These are phyloP conservation scores for Botryobasidium botryosum DNA, from an alignment of 768 basidiomycete species.

Conservation along the genomic window DNA sequence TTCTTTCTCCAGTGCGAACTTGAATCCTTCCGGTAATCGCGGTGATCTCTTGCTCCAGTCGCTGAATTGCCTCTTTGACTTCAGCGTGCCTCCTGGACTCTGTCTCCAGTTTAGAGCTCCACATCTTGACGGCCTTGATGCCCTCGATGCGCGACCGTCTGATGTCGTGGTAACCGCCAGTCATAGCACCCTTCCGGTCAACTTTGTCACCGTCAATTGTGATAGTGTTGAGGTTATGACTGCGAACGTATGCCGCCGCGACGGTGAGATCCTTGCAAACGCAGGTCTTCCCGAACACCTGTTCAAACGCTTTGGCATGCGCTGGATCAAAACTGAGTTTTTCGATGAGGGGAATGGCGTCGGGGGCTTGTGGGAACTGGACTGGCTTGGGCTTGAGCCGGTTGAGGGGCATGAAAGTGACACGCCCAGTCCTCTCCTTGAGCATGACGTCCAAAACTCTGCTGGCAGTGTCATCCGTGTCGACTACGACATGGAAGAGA, in stretches of 20 bases:
- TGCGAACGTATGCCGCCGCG: conserved; percentile 87
- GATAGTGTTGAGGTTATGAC: conserved; percentile 90
- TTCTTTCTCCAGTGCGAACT: conserved; percentile 49
- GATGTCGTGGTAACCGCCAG: conserved; percentile 91
- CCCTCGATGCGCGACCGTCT: conserved; percentile 80
- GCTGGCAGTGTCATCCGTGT: conserved; percentile 85
- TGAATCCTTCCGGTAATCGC: conserved; percentile 54
- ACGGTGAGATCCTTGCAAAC: conserved; percentile 86
- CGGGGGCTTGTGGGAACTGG: conserved; percentile 47
- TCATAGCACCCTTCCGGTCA: conserved; percentile 88
- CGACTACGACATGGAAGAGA: conserved; percentile 93
- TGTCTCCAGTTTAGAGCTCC: conserved; percentile 53
- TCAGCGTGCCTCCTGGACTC: conserved; percentile 51
- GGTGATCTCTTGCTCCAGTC: conserved; percentile 78
- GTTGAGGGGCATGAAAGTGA: conserved; percentile 98
- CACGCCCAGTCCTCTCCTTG: conserved; percentile 80
- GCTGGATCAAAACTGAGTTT: conserved; percentile 60
- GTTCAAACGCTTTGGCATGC: conserved; percentile 76
- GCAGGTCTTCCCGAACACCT: conserved; percentile 95
- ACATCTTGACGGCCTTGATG: conserved; percentile 55
- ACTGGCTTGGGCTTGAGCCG: conserved; percentile 67
- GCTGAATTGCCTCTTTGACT: conserved; percentile 50
- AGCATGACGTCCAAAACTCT: conserved; percentile 88
- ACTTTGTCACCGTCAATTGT: conserved; percentile 96
- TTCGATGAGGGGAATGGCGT: conserved; percentile 64